Evolutionary conservation across 2,329 filamentous ascomycete genomes (phyloP), one percentile per base, ranked within the genome.

Genomic region (Trichoderma hamatum): DNA sequence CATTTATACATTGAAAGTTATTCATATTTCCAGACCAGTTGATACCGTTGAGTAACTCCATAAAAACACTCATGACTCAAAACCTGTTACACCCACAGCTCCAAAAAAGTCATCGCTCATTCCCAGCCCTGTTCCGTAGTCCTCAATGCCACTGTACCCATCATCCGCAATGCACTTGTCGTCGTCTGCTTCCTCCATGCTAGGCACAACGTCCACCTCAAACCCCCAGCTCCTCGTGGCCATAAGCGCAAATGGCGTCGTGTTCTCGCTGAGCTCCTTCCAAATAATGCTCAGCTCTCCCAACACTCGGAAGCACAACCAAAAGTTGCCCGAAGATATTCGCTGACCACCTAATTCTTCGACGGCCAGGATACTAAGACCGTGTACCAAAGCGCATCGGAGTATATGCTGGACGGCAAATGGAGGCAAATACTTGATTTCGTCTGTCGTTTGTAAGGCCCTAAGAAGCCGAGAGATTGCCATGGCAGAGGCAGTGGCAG

Each of bases 141-240:
- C 56, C 13, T 59, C 43, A 36, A 36, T 24, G 2, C 39, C 46
- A n/a, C 16, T 9, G 39, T 43, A n/a, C 14, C 43, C 54, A 10
- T 28, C 21, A 24, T 30, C 56, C 16, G 24, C 43, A 36, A n/a
- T 46, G 2, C 43, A 24, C 0, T 67, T 43, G 0, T 60, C 65
- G 2, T 19, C 14, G 13, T 59, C 39, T 0, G 16, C 52, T 24
- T 39, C 59, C 6, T 49, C 54, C 3, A 39, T n/a, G 9, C 28
- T 19, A n/a, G n/a, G 3, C 5, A 19, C 39, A 28, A 21, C 52
- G 2, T 69, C 67, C 16, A 16, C 51, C 11, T 64, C 24, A 7
- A 69, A 58, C 13, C 67, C 67, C 67, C 67, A 69, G 2, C 21
- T 32, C 32, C 67, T 63, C 58, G 59, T 63, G 13, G 67, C 67